Evolutionary conservation across 768 basidiomycete species (phyloP), one percentile per base, ranked within the genome.

Genomic region (Pleurotus giganteus): DNA sequence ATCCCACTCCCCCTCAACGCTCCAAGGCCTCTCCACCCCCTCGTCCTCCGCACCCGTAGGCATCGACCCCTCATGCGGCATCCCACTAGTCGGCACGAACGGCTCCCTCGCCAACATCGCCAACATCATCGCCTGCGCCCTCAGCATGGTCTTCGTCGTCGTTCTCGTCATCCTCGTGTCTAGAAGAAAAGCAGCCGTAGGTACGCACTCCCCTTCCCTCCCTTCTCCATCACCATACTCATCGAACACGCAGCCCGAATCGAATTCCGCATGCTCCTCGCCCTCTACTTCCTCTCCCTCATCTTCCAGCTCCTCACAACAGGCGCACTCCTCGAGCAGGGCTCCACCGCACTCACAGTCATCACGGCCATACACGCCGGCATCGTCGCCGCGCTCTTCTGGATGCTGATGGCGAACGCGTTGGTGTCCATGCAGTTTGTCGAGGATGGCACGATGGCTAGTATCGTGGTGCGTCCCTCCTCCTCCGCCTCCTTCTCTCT

Each of bases 381-480:
- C 3, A 58, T 86, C 15, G 82, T 94, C 41, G 85, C 83, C 3
- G 80, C 86, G 2, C 71, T 93, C 3, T 95, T 94, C 66, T 94
- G 92, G 89, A 63, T 79, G 5, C 71, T 93, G 59, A 73, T 91
- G 50, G 90, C 79, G 28, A 92, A 90, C 69, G 89, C 79, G 7
- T 70, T 92, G 56, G 80, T 94, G 19, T 84, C 87, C 31, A 90
- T 88, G n/a, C 96, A 98, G 70, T 66, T 94, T 46, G 89, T 98
- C 53, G 96, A 98, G 67, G 96, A 91, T 63, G 96, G 94, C 4
- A 91, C 91, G 0, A 72, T 85, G 29, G 81, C 81, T 60, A 82
- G 86, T 56, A 58, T 90, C 45, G 71, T 88, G 52, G 88, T 90
- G 52, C 61, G 80, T 80, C 44, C 31, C 17, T n/a, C 31, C 50